Evolutionary conservation across 2,329 filamentous ascomycete species (phyloP), one percentile per base, ranked within the genome.

Genomic region (Ophiocordyceps camponoti-saundersi): DNA sequence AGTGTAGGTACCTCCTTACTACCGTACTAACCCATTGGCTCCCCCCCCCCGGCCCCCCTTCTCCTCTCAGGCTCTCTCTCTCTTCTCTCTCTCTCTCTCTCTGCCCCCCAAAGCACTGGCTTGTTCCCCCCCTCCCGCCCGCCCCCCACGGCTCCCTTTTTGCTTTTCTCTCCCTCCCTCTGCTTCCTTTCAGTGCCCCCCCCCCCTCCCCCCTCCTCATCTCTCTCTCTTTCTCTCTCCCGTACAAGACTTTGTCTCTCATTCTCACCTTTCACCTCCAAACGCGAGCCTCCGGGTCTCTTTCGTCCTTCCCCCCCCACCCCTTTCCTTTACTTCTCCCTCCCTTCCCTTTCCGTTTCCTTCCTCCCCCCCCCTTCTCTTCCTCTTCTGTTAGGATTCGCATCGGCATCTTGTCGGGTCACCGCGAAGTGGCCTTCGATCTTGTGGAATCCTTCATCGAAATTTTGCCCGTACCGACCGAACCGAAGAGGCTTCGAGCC

Each of bases 161-260:
- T 48, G 48, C 45, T 48, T 47, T 45, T 46, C 45, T 44, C 46
- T 46, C 46, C 39, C 41, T 10, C 41, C 29, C 44, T 26, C 23
- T 26, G 23, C 23, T 26, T 26, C 23, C 23, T 26, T 26, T 4
- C 5, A 26, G 5, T 26, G 23, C 23, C 23, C 8, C 43, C 22
- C 23, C 23, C 8, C 43, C 22, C 45, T 20, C 46, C n/a, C 44
- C 32, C 44, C 42, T 20, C 26, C 42, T 36, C 29, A 41, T 44
- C 45, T 46, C 46, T 44, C 43, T 50, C 47, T 48, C 46, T n/a
- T n/a, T 47, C 40, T 47, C 49, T 48, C 50, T 44, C 46, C 46
- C 15, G 15, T 36, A 48, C 51, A 50, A 39, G 34, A 49, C 45
- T 45, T 48, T 44, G 34, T 44, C 45, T 45, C 30, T 30, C 22